phyloP scores from a whole-genome alignment of 2,329 filamentous ascomycete genomes.

The Penicillium oxalicum region DNA sequence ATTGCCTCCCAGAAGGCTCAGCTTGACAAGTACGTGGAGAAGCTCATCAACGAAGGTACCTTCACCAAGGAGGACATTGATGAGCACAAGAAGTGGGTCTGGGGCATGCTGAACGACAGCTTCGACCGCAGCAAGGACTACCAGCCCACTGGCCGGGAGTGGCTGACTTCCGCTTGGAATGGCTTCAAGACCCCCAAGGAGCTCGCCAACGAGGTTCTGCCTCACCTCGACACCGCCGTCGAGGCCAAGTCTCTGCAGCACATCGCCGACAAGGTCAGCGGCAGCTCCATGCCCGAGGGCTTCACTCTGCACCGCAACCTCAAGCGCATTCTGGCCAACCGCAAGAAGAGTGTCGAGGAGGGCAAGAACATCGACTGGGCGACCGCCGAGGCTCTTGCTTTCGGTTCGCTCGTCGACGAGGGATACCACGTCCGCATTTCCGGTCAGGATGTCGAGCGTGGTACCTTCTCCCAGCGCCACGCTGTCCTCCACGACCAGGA shows the following conservation, averaged over 20 bases:
- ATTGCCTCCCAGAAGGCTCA: slow-evolving; percentile 79
- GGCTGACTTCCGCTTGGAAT: slow-evolving; percentile 98
- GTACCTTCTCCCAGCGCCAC: slow-evolving; percentile 97
- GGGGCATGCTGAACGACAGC: slow-evolving; percentile 97
- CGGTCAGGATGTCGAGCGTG: slow-evolving; percentile 97
- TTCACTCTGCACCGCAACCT: slow-evolving; percentile 92
- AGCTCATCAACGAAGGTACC: slow-evolving; percentile 83
- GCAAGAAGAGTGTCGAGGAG: slow-evolving; percentile 86
- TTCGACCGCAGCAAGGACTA: slow-evolving; percentile 98
- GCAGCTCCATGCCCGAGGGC: slow-evolving; percentile 68
- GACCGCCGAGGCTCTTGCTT: slow-evolving; percentile 91
- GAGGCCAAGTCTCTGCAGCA: slow-evolving; percentile 66
- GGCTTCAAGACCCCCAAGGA: slow-evolving; percentile 99
- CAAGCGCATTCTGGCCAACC: slow-evolving; percentile 85
- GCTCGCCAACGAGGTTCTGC: slow-evolving; percentile 84
- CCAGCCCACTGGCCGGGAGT: slow-evolving; percentile 91
- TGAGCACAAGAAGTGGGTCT: slow-evolving; percentile 99
- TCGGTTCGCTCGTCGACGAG: slow-evolving; percentile 83
- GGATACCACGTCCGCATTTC: slow-evolving; percentile 97
- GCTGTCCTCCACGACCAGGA: slow-evolving; percentile 97
- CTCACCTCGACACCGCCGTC: slow-evolving; percentile 82
- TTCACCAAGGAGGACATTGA: slow-evolving; percentile 98
- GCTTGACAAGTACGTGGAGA: slow-evolving; percentile 84
- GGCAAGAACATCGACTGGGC: slow-evolving; percentile 97
- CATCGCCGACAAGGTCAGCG: slow-evolving; percentile 75